Percentiles rank a stretch among this genome's conserved stretches.
Conservation (phyloP, 441 rosid species). For the Populus trichocarpa region DNA sequence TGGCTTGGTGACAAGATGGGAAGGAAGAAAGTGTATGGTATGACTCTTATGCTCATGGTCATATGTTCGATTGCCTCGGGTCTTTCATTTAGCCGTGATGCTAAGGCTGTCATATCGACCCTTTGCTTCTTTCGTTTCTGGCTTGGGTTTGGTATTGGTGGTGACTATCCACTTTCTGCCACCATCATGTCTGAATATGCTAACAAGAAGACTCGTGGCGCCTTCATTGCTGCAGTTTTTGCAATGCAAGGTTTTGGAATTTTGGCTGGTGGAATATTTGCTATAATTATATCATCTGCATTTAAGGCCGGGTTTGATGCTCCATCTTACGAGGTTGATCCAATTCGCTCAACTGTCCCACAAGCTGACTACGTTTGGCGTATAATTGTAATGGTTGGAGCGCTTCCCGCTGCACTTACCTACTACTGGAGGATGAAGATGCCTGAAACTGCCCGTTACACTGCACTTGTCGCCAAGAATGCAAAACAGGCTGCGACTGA, state of each 20-base stretch:
- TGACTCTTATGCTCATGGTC: conserved; percentile 70
- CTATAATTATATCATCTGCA: conserved; percentile 40
- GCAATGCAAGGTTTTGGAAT: conserved; percentile 97
- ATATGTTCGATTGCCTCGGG: conserved; percentile 55
- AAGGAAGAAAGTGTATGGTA: conserved; percentile 64
- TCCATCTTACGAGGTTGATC: conserved; percentile 48
- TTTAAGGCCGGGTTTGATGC: conserved; percentile 44
- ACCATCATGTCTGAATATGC: conserved; percentile 74
- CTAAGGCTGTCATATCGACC: conserved; percentile 52
- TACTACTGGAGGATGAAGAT: conserved; percentile 80
- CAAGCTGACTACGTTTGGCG: conserved; percentile 80
- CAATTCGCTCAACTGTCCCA: conserved; percentile 56
- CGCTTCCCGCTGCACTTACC: conserved; percentile 70
- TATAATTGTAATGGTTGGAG: conserved; percentile 67
- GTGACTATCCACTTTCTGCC: conserved; percentile 69
- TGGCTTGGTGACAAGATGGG: conserved; percentile 90
- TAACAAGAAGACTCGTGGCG: conserved; percentile 82
- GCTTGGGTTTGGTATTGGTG: conserved; percentile 77
- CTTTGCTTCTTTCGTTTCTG: conserved; percentile 74
- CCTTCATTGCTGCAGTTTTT: conserved; percentile 84
- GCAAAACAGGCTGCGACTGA: conserved; percentile 64
- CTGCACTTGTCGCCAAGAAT: conserved; percentile 81
- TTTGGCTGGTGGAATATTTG: conserved; percentile 65
- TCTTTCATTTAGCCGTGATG: conserved; percentile 45
- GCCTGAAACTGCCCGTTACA: conserved; percentile 91